phyloP scores from a whole-genome alignment of 768 basidiomycete genomes.

The Albatrellus ellisii region DNA sequence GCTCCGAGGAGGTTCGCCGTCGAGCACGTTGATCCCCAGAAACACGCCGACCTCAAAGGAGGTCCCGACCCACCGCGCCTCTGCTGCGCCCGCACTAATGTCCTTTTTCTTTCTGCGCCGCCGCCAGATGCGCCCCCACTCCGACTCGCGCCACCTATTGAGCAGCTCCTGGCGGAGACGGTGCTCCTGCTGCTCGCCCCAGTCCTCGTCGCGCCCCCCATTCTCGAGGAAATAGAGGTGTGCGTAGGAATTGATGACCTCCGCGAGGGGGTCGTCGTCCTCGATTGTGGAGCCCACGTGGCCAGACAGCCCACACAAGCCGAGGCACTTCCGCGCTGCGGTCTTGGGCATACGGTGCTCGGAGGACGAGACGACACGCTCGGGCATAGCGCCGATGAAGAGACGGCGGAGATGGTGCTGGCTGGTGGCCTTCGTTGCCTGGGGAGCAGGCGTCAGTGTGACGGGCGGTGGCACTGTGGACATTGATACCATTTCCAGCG shows the following conservation, averaged over 20 bases:
- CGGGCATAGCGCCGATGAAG: constrained; percentile 71
- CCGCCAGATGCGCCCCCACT: constrained; percentile 36
- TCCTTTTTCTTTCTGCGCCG: constrained; percentile 20
- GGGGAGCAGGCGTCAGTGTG: constrained; percentile 3
- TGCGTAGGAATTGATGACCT: constrained; percentile 47
- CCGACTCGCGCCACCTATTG: constrained; percentile 48
- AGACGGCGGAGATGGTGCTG: constrained; percentile 35
- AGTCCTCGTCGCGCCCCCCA: constrained; percentile 55
- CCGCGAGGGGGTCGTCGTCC: constrained; percentile 27
- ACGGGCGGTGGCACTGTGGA: constrained; percentile 7
- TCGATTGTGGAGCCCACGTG: constrained; percentile 15
- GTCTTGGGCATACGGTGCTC: constrained; percentile 4
- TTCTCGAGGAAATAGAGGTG: constrained; percentile 46
- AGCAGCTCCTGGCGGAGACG: constrained; percentile 43
- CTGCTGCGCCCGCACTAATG: constrained; percentile 11
- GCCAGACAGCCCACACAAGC: constrained; percentile 14
- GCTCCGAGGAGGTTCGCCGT: constrained; percentile 19
- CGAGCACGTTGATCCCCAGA: constrained; percentile 51
- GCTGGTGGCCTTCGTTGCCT: constrained; percentile 7
- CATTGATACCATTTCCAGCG: constrained; percentile 1
- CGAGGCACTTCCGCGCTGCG: constrained; percentile 7
- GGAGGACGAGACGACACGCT: constrained; percentile 33
- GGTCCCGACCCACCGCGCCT: constrained; percentile 26
- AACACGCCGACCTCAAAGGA: constrained; percentile 74
- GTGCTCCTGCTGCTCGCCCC: constrained; percentile 43